A percentile compares a stretch with the other conserved stretches of the same genome.
These are phyloP conservation scores for Cladosporium sp. DNA, from an alignment of 2,329 filamentous ascomycete genomes.

Conservation along the genomic window DNA sequence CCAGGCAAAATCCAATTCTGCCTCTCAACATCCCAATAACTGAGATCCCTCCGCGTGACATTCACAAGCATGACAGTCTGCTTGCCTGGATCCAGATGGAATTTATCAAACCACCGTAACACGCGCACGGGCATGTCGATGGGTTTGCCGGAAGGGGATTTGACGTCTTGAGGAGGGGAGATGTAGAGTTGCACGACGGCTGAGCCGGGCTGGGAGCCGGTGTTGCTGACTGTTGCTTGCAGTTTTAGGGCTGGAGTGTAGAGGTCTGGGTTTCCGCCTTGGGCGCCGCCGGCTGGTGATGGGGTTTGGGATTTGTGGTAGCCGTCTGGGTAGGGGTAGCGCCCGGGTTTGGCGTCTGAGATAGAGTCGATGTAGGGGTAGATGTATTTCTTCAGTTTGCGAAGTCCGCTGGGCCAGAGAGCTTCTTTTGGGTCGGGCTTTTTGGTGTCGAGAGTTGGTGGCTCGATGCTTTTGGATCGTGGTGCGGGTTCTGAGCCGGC, in stretches of 20 bases:
- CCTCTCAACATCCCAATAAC: constrained; percentile 31
- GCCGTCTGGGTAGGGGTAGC: constrained; percentile 51
- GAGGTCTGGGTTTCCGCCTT: constrained; percentile 63
- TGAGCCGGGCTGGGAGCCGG: constrained; percentile 50
- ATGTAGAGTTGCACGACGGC: constrained; percentile 57
- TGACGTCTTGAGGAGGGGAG: constrained; percentile 34
- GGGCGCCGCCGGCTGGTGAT: constrained; percentile 64
- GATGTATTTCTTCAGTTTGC: constrained; percentile 63
- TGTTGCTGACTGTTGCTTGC: constrained; percentile 56
- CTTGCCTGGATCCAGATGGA: constrained; percentile 27
- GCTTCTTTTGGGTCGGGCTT: constrained; percentile 54
- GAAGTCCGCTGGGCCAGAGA: constrained; percentile 57
- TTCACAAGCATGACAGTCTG: constrained; percentile 23
- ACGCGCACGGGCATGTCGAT: constrained; percentile 44
- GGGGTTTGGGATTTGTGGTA: constrained; percentile 47
- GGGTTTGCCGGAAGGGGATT: constrained; percentile 20
- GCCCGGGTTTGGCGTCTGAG: constrained; percentile 39
- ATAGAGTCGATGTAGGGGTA: constrained; percentile 63
- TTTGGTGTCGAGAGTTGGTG: constrained; percentile 52
- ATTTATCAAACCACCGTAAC: constrained; percentile 42
- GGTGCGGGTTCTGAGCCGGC: constrained; percentile 33
- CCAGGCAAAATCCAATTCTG: constrained; percentile 35
- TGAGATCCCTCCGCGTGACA: constrained; percentile 31
- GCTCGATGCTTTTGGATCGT: constrained; percentile 33
- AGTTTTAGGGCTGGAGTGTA: constrained; percentile 53